Percentiles rank a stretch among this genome's conserved stretches.
phyloP scores from a whole-genome alignment of 768 basidiomycete species.

The Nevesoporus exiguus region DNA sequence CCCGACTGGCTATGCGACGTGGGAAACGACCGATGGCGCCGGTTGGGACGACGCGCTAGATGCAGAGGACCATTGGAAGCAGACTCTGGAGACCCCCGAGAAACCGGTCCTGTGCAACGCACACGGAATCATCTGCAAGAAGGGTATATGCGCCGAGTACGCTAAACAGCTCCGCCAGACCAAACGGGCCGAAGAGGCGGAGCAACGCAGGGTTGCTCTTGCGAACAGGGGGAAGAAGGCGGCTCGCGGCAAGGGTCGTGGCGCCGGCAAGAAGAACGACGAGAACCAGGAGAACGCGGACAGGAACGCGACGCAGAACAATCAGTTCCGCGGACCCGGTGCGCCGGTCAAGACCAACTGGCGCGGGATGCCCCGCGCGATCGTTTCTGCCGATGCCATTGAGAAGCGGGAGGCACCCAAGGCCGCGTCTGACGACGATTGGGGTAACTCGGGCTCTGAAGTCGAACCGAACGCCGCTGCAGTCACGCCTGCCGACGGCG shows the following conservation, averaged over 20 bases:
- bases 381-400: constrained; percentile 24
- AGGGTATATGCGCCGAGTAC: constrained; percentile 36
- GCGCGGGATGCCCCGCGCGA: constrained; percentile 27
- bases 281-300: constrained; percentile 1
- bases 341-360: constrained; percentile 32
- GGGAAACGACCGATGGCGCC: background rate
- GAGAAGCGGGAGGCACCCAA: constrained; percentile 23
- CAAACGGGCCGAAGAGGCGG: constrained; percentile 15
- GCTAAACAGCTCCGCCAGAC: constrained; percentile 23
- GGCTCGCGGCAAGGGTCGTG: constrained; percentile 9
- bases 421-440: constrained; percentile 9
- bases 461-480: constrained; percentile 5
- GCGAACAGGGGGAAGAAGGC: constrained; percentile 24
- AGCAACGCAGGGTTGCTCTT: constrained; percentile 15
- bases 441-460: constrained; percentile 22
- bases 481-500: background rate
- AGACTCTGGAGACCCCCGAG: constrained; percentile 1
- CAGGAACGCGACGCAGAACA: constrained; percentile 8
- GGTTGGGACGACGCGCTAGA: constrained; percentile 20
- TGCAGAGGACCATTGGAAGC: constrained; percentile 23
- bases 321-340: constrained; percentile 27
- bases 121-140: constrained; percentile 35
- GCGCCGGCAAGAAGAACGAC: constrained; percentile 8
- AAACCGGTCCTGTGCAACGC: constrained; percentile 25
- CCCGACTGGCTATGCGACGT: background rate